A percentile compares a stretch with the other conserved stretches of the same genome.
phyloP scores from a whole-genome alignment of 208 protist species.

The Crithidia acanthocephali region DNA sequence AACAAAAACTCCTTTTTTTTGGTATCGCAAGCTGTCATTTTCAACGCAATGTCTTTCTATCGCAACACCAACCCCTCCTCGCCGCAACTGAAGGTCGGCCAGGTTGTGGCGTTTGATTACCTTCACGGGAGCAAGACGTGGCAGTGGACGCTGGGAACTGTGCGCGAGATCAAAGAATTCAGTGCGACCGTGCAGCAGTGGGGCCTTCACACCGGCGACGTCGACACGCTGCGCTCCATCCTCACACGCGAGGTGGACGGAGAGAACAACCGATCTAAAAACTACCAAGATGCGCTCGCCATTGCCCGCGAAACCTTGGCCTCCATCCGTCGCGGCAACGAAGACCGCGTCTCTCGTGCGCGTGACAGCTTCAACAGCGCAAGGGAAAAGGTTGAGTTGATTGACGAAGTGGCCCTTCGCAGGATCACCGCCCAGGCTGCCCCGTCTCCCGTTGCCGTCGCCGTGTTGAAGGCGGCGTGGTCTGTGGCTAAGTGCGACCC shows the following conservation, averaged over 20 bases:
- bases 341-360: constrained; percentile 56
- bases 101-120: constrained; percentile 75
- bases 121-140: constrained; percentile 50
- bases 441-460: constrained; percentile 61
- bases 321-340: constrained; percentile 64
- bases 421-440: constrained; percentile 48
- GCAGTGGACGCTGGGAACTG: constrained; percentile 71
- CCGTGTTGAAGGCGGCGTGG: constrained; percentile 60
- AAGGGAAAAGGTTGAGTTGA: constrained; percentile 29
- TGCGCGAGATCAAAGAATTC: constrained; percentile 44
- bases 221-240: constrained; percentile 51
- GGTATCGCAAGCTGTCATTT: not conserved
- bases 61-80: constrained; percentile 26
- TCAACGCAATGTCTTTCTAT: constrained; percentile 30
- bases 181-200: constrained; percentile 60
- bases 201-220: constrained; percentile 52
- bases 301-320: constrained; percentile 54
- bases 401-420: constrained; percentile 55
- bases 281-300: constrained; percentile 56
- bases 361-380: constrained; percentile 44
- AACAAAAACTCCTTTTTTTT: not conserved
- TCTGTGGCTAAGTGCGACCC: constrained; percentile 60
- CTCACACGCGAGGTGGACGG: constrained; percentile 53
- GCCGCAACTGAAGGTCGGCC: constrained; percentile 37
- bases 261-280: constrained; percentile 51